Evolutionary conservation across 371 early-diverging fungal genomes (phyloP).

Genomic region (Fennellomyces sp.): DNA sequence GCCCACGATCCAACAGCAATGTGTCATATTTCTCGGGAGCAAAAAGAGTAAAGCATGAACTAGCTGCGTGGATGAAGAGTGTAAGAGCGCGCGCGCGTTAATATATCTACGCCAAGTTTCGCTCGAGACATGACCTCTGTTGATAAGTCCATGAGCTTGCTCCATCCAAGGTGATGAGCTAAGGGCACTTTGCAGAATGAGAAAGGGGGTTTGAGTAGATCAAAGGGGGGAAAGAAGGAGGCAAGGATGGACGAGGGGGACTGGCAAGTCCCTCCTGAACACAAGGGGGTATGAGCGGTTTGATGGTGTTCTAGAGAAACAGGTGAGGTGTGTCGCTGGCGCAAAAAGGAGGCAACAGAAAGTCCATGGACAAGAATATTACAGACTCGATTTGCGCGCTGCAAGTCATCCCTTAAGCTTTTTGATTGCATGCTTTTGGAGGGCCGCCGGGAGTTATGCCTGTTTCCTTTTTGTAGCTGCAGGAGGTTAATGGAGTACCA

Average conservation of each 20-base stretch:
- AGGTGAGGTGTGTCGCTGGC: conserved; percentile 2
- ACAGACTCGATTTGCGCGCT: conserved; percentile 4
- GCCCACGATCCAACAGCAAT: background rate
- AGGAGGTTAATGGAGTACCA: conserved; percentile 9
- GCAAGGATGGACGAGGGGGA: background rate
- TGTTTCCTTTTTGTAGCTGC: background rate
- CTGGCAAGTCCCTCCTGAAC: background rate
- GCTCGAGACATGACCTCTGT: too few species aligned
- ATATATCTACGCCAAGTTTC: background rate
- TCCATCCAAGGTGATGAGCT: too few species aligned
- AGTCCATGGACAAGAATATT: conserved; percentile 1
- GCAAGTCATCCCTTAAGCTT: conserved; percentile 9
- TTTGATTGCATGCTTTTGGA: background rate
- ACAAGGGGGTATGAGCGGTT: background rate
- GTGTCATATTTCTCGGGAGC: too few species aligned
- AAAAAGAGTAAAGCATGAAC: too few species aligned
- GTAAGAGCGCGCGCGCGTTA: background rate
- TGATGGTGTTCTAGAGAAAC: background rate
- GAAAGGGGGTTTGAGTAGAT: conserved; percentile 3
- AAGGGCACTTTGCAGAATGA: conserved; percentile 1
- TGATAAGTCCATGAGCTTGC: too few species aligned
- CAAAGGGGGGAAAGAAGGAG: background rate
- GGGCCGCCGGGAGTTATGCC: background rate
- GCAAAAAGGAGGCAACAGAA: conserved; percentile 15
- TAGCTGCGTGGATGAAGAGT: background rate